Evolutionary conservation across 192 early-diverging fungal genomes (phyloP).

Genomic region (Mortierella hygrophila): DNA sequence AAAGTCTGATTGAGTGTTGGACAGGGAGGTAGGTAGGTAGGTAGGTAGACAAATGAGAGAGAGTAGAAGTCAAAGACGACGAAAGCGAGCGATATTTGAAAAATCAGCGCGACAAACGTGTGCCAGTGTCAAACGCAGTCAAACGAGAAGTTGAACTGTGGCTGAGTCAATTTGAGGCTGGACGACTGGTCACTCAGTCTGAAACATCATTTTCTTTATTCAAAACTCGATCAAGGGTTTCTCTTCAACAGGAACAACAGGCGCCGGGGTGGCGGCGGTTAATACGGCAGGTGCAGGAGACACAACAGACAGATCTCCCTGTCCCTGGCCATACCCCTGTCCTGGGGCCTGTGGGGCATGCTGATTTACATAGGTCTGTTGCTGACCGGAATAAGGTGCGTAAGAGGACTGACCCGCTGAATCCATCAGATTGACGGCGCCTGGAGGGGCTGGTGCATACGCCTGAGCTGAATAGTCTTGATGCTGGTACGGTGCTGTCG

Average conservation of each 20-base stretch:
- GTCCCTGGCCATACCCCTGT: not conserved
- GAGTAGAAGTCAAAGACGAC: not conserved
- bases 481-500: constrained; percentile 9
- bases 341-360: not conserved
- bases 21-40: not conserved
- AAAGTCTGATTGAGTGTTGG: not conserved
- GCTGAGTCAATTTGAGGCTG: too few species aligned
- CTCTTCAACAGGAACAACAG: constrained; percentile 54
- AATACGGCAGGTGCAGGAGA: not conserved
- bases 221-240: constrained; percentile 74
- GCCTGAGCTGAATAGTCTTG: constrained; percentile 7
- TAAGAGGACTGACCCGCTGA: not conserved
- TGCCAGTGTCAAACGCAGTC: too few species aligned
- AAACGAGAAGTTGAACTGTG: too few species aligned
- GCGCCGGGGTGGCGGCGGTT: not conserved
- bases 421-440: constrained; percentile 7
- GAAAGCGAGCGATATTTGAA: not conserved
- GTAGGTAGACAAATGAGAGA: not conserved
- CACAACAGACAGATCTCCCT: not conserved
- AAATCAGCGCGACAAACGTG: not conserved
- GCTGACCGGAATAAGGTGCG: constrained; percentile 9
- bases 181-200: too few species aligned
- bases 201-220: not conserved
- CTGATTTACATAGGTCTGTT: constrained; percentile 18
- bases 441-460: constrained; percentile 18